phyloP scores from a whole-genome alignment of 1,284 basidiomycete genomes.

The Puccinia triticina region DNA sequence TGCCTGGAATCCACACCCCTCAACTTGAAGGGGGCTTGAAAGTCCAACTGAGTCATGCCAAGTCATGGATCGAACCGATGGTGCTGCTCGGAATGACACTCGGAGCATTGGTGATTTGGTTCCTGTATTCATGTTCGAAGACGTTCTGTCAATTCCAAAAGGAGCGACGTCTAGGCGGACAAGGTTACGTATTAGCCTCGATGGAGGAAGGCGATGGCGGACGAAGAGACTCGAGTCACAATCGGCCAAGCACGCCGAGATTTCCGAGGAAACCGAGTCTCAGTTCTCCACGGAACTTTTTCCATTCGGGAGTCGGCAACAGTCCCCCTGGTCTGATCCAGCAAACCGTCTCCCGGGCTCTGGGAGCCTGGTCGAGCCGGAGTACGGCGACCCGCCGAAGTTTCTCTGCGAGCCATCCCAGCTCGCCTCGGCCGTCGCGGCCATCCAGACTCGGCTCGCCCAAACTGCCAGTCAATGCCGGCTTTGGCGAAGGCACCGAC shows the following conservation, averaged over 20 bases:
- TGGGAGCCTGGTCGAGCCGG: not conserved
- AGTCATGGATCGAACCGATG: conserved; percentile 38
- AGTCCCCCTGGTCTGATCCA: conserved; percentile 21
- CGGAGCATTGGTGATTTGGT: conserved; percentile 23
- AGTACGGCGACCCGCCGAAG: not conserved
- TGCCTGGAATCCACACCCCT: conserved; percentile 36
- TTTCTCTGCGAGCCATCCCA: conserved; percentile 2
- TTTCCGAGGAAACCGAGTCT: conserved; percentile 8
- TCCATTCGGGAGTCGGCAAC: not conserved
- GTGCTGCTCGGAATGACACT: conserved; percentile 7
- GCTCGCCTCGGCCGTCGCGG: not conserved
- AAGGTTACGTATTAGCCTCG: conserved; percentile 39
- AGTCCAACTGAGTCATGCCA: conserved; percentile 13
- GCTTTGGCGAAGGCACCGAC: not conserved
- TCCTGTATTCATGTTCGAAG: conserved; percentile 31
- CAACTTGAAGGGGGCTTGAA: conserved; percentile 12
- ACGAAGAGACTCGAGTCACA: not conserved
- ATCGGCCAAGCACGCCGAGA: conserved; percentile 10
- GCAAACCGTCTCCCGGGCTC: conserved; percentile 13
- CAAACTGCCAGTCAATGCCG: not conserved
- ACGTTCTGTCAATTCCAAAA: conserved; percentile 9
- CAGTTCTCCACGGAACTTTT: conserved; percentile 3
- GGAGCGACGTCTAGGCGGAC: not conserved
- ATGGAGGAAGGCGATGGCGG: conserved; percentile 40
- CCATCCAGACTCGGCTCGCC: conserved; percentile 23